phyloP scores from a whole-genome alignment of 2,329 filamentous ascomycete genomes.

The Aspergillus neoniger region DNA sequence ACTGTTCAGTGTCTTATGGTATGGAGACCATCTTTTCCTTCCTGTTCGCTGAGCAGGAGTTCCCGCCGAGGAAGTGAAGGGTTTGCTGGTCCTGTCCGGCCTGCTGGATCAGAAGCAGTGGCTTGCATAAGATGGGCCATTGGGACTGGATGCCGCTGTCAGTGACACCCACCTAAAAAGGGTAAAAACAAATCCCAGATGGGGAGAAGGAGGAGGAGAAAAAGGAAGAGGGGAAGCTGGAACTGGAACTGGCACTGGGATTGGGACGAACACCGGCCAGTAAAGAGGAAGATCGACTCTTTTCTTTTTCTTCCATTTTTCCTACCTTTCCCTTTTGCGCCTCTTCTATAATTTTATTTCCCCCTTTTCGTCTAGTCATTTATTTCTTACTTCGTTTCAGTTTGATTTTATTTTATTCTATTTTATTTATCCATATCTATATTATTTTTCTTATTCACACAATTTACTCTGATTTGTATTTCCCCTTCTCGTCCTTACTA shows the following conservation, averaged over 20 bases:
- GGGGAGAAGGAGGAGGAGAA: constrained; percentile 17
- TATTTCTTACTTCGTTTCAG: too few relatives aligned
- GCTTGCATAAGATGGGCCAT: constrained; percentile 36
- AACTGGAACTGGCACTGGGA: constrained; percentile 1
- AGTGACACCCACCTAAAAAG: constrained; percentile 29
- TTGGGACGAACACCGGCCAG: not conserved
- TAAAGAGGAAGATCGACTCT: not conserved
- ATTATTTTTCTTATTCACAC: not conserved
- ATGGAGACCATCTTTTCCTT: not conserved
- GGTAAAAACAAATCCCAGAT: constrained; percentile 20
- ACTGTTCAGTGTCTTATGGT: too few relatives aligned
- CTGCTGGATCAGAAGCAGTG: constrained; percentile 25
- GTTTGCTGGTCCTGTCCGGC: constrained; percentile 14
- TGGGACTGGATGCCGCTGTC: constrained; percentile 29
- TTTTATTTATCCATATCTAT: too few relatives aligned
- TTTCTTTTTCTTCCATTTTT: constrained; percentile 1
- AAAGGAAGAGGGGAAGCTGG: not conserved
- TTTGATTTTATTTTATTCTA: too few relatives aligned
- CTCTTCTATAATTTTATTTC: too few relatives aligned
- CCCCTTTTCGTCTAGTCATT: too few relatives aligned
- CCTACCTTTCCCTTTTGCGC: not conserved
- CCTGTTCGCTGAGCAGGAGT: not conserved
- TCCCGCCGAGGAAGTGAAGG: not conserved
- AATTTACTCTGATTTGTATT: not conserved
- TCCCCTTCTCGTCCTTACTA: not conserved